Conservation (phyloP, 139 green algal genomes). For the Desmodesmus armatus region DNA sequence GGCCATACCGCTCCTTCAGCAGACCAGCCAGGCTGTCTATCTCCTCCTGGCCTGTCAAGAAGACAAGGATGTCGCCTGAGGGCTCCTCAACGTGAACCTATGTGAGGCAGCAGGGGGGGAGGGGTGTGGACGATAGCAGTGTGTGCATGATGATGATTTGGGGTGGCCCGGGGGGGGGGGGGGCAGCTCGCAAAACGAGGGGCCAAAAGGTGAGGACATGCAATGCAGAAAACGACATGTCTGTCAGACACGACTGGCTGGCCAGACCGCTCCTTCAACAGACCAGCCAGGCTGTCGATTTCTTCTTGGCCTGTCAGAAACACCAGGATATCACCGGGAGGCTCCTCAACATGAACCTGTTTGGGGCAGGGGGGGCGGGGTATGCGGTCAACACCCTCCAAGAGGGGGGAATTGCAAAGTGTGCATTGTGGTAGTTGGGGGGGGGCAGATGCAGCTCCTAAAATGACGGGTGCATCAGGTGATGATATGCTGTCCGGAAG, state of each 20-base stretch:
- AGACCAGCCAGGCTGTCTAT: conserved; percentile 85
- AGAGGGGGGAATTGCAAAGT: background rate
- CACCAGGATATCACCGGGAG: conserved; percentile 86
- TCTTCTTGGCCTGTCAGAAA: conserved; percentile 93
- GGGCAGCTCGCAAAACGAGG: no score
- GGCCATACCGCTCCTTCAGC: conserved; percentile 57
- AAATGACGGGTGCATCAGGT: no score
- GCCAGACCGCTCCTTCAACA: conserved; percentile 69
- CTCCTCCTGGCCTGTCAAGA: conserved; percentile 91
- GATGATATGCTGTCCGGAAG: no score
- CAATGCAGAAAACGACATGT: no score
- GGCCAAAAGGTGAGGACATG: no score
- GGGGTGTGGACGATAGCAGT: no score
- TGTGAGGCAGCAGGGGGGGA: background rate
- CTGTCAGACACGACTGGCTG: conserved; percentile 24
- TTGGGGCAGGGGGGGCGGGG: no score
- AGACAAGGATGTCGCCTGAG: conserved; percentile 89
- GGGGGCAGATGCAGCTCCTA: background rate
- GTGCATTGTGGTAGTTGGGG: background rate
- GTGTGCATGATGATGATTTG: no score
- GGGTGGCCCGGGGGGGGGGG: no score
- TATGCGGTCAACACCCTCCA: background rate
- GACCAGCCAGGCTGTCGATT: conserved; percentile 81
- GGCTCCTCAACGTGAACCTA: conserved; percentile 58
- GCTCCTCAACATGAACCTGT: conserved; percentile 57